Conservation (phyloP, 306 rosid genomes). For the Trifolium repens region DNA sequence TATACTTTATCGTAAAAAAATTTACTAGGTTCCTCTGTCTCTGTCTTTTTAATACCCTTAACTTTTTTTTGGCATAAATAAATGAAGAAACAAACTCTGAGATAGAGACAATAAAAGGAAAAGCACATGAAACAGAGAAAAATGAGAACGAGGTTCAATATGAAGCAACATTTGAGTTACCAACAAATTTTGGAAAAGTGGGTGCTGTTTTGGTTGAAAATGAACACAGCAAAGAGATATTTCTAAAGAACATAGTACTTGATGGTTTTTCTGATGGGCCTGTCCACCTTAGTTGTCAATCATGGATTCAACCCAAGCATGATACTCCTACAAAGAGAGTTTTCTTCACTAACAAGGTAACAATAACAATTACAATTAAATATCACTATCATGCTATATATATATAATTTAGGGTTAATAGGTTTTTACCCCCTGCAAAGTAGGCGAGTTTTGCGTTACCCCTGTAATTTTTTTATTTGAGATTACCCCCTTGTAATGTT, state of each 20-base stretch:
- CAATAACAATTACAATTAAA: neutral
- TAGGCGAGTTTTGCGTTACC: too few relatives aligned
- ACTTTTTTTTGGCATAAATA: neutral
- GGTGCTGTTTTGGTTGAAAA: slow-evolving; percentile 49
- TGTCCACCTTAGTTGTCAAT: slow-evolving; percentile 41
- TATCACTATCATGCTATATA: neutral
- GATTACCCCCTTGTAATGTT: too few relatives aligned
- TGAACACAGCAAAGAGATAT: slow-evolving; percentile 28
- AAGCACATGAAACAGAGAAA: neutral
- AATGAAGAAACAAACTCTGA: slow-evolving; percentile 38
- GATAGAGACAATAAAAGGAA: slow-evolving; percentile 22
- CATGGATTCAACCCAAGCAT: slow-evolving; percentile 50
- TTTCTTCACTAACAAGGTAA: slow-evolving; percentile 54
- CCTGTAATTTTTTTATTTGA: too few relatives aligned
- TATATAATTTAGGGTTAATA: too few relatives aligned
- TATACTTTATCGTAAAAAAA: too few relatives aligned
- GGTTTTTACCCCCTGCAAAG: too few relatives aligned
- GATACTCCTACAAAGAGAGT: slow-evolving; percentile 33
- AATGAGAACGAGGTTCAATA: neutral
- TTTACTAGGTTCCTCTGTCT: too few relatives aligned
- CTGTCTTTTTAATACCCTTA: too few relatives aligned
- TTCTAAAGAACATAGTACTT: slow-evolving; percentile 34
- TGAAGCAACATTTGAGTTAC: slow-evolving; percentile 36
- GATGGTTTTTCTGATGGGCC: slow-evolving; percentile 42
- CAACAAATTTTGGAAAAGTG: slow-evolving; percentile 38